Conservation (phyloP, 441 rosid genomes). For the Populus hybrid region DNA sequence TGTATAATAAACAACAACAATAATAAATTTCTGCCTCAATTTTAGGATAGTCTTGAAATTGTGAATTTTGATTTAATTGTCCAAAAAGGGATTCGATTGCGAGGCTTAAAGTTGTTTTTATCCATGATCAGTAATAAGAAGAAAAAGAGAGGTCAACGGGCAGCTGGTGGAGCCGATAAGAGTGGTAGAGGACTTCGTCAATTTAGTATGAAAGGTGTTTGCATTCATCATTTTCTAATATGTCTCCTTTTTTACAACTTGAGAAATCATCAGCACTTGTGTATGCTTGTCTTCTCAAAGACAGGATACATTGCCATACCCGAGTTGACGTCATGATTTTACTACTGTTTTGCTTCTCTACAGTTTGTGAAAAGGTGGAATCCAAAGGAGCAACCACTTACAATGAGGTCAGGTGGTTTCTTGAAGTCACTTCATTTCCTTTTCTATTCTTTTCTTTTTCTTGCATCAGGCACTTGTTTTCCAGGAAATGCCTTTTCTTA, state of each 20-base stretch:
- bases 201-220: slow-evolving; percentile 94
- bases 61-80: background rate
- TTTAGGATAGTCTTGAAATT: background rate
- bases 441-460: slow-evolving; percentile 9
- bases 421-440: slow-evolving; percentile 10
- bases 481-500: background rate
- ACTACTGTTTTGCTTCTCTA: slow-evolving; percentile 9
- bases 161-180: slow-evolving; percentile 72
- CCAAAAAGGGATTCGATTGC: background rate
- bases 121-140: slow-evolving; percentile 56
- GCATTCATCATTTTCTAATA: background rate
- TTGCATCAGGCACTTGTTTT: background rate
- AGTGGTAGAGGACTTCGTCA: slow-evolving; percentile 96
- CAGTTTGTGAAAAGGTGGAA: slow-evolving; percentile 99
- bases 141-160: slow-evolving; percentile 88
- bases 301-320: background rate
- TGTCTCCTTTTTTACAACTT: slow-evolving; percentile 6
- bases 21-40: background rate
- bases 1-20: background rate
- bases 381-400: slow-evolving; percentile 98
- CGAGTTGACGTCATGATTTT: slow-evolving; percentile 5
- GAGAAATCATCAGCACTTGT: background rate
- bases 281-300: background rate
- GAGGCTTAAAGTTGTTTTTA: background rate
- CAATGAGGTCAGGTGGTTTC: slow-evolving; percentile 80